Evolutionary conservation across 345 rosid species (phyloP).

Genomic region (Raphanus sativus): DNA sequence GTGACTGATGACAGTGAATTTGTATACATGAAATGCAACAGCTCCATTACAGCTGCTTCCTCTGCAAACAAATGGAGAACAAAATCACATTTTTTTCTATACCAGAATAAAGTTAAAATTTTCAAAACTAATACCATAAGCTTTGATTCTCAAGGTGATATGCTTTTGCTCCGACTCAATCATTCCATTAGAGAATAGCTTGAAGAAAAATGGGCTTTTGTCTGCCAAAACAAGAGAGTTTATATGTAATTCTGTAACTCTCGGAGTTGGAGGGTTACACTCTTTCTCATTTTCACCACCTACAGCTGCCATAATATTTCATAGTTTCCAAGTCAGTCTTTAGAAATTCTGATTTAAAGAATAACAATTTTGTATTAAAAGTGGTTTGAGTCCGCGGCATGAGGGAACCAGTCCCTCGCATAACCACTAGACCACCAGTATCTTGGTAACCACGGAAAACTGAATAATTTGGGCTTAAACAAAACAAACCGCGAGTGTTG

Average conservation of each 20-base stretch:
- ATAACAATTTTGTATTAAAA: no score
- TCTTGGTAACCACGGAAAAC: neutral
- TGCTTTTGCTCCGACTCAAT: slow-evolving; percentile 68
- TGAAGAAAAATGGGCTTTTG: slow-evolving; percentile 71
- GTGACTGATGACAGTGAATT: slow-evolving; percentile 48
- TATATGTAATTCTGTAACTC: slow-evolving; percentile 61
- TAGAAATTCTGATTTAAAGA: neutral
- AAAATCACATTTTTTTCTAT: neutral
- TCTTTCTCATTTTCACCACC: slow-evolving; percentile 41
- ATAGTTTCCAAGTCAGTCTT: neutral
- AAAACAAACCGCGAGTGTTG: neutral
- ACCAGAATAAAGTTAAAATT: neutral
- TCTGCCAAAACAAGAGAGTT: slow-evolving; percentile 81
- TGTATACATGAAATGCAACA: slow-evolving; percentile 73
- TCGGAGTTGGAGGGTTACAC: slow-evolving; percentile 41
- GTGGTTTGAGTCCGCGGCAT: slow-evolving; percentile 46
- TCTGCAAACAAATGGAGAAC: slow-evolving; percentile 43
- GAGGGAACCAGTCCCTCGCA: neutral
- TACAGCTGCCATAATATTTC: neutral
- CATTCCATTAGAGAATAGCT: slow-evolving; percentile 81
- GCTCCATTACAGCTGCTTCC: slow-evolving; percentile 78
- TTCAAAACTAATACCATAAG: slow-evolving; percentile 50
- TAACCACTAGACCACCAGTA: neutral
- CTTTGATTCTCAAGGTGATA: slow-evolving; percentile 63
- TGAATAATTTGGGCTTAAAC: neutral